Conservation (phyloP, 2,329 filamentous ascomycete genomes). For the Berkeleyomyces basicola region DNA sequence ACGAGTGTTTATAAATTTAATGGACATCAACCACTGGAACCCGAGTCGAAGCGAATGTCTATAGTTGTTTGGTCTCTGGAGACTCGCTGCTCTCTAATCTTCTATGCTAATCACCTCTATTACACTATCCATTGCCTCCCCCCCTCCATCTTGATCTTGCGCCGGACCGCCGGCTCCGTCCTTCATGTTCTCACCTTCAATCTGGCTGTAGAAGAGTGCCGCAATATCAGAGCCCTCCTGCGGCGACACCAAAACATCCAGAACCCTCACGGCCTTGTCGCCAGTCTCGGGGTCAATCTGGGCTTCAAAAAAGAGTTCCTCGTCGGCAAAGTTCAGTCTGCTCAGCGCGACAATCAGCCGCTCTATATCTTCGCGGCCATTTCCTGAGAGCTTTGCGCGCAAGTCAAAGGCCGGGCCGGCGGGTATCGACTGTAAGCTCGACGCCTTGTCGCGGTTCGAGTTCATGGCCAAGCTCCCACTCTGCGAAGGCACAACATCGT, state of each 20-base stretch:
- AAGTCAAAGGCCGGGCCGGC: conserved; percentile 5
- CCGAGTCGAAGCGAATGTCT: not conserved
- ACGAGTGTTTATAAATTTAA: no score
- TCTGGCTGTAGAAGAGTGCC: conserved; percentile 21
- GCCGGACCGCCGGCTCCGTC: not conserved
- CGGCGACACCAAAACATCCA: conserved; percentile 67
- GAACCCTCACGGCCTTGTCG: conserved; percentile 63
- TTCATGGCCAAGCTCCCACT: not conserved
- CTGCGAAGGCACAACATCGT: not conserved
- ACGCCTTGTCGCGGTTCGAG: not conserved
- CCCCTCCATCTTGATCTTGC: not conserved
- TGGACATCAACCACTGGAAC: not conserved
- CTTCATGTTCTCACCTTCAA: not conserved
- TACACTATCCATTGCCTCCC: not conserved
- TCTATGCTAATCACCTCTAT: not conserved
- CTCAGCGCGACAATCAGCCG: conserved; percentile 71
- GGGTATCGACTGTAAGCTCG: conserved; percentile 10
- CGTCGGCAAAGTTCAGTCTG: conserved; percentile 66
- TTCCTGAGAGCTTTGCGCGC: not conserved
- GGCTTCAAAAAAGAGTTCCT: conserved; percentile 59
- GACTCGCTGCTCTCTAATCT: not conserved
- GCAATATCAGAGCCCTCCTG: conserved; percentile 39
- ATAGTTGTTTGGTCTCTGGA: not conserved
- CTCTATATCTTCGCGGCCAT: conserved; percentile 48
- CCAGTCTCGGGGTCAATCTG: conserved; percentile 63